phyloP scores from a whole-genome alignment of 176 grass and related monocot genomes.

The Luzula sylvatica region DNA sequence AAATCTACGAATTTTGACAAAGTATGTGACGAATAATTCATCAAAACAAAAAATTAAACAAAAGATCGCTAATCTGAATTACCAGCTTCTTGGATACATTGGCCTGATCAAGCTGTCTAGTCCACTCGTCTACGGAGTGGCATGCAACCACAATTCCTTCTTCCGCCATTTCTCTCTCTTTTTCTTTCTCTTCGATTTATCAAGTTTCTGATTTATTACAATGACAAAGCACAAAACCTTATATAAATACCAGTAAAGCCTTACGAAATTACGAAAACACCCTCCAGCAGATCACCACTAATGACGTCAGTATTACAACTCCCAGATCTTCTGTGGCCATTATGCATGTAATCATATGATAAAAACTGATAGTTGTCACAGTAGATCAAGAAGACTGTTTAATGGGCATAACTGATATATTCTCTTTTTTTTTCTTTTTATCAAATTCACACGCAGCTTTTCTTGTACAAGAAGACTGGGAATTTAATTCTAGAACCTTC shows the following conservation, averaged over 20 bases:
- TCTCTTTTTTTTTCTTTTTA: no score
- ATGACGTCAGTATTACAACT: not conserved
- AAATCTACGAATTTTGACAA: not conserved
- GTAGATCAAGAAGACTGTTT: no score
- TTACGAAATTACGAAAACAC: not conserved
- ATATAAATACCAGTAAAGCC: slow-evolving; percentile 2
- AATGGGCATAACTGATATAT: no score
- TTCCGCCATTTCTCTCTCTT: slow-evolving; percentile 3
- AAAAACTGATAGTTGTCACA: no score
- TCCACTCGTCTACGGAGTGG: slow-evolving; percentile 65
- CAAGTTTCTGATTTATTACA: not conserved
- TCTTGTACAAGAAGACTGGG: no score
- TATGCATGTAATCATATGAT: no score
- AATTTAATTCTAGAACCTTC: no score
- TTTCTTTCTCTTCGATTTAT: not conserved
- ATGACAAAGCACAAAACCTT: not conserved
- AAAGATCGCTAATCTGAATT: not conserved
- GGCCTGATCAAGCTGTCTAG: slow-evolving; percentile 56
- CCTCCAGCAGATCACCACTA: not conserved
- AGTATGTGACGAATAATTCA: not conserved
- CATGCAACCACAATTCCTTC: slow-evolving; percentile 39
- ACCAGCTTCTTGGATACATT: slow-evolving; percentile 64
- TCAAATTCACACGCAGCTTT: no score
- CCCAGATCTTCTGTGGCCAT: not conserved
- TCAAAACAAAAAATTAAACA: not conserved